Evolutionary conservation across 352 stramenopile genomes (phyloP).

Genomic region (Pythium utonaiense): DNA sequence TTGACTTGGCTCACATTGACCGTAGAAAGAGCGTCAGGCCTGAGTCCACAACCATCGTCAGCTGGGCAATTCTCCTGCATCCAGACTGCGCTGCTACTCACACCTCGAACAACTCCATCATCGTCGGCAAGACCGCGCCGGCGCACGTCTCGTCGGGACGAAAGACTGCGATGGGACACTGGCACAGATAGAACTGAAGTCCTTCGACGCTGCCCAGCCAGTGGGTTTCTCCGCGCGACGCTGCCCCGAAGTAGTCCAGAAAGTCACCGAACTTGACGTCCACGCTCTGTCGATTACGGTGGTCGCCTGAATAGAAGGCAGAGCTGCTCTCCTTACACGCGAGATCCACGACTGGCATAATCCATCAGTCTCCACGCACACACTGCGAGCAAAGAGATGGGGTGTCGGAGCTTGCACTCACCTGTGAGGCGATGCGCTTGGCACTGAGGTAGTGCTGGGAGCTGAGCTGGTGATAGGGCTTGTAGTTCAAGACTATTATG

Average conservation of each 20-base stretch:
- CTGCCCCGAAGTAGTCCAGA: conserved; percentile 61
- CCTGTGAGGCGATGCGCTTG: conserved; percentile 20
- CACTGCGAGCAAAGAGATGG: too few species aligned
- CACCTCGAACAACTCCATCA: conserved; percentile 62
- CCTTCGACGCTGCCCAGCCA: conserved; percentile 69
- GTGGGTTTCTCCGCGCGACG: conserved; percentile 35
- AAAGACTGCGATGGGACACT: conserved; percentile 66
- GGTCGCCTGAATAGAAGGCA: conserved; percentile 57
- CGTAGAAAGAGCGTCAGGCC: conserved; percentile 35
- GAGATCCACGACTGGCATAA: conserved; percentile 77
- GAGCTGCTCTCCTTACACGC: conserved; percentile 52
- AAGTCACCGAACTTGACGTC: conserved; percentile 83
- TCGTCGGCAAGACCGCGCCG: conserved; percentile 33
- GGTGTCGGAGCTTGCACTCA: neutral
- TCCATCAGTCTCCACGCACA: too few species aligned
- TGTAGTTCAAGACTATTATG: neutral
- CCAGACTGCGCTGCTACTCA: too few species aligned
- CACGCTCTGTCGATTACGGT: conserved; percentile 58
- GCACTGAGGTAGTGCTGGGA: neutral
- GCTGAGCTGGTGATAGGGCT: neutral
- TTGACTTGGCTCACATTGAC: conserved; percentile 75
- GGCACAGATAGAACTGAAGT: conserved; percentile 82
- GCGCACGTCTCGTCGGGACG: conserved; percentile 46
- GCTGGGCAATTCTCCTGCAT: too few species aligned
- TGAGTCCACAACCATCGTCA: conserved; percentile 10